phyloP scores from a whole-genome alignment of 2,329 filamentous ascomycete genomes.

The Arthrinium phaeospermum region DNA sequence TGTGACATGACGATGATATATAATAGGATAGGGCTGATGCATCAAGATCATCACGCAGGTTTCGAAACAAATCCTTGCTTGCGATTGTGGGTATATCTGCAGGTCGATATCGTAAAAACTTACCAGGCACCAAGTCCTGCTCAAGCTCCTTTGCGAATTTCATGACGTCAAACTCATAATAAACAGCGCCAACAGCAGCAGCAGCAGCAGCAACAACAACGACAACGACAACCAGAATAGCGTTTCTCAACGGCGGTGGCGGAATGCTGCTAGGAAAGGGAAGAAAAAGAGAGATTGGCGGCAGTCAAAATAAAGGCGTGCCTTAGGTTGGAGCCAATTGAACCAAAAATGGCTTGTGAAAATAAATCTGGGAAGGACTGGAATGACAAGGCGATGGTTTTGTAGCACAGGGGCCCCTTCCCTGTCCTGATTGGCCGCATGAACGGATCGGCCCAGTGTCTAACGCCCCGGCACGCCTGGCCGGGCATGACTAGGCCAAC shows the following conservation, averaged over 20 bases:
- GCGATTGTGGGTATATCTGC: conserved; percentile 2
- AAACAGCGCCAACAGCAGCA: too few relatives aligned
- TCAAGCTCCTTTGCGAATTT: conserved; percentile 82
- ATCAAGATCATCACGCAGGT: neutral
- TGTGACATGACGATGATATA: neutral
- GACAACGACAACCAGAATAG: neutral
- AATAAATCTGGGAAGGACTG: neutral
- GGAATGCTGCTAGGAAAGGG: neutral
- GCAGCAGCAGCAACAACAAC: too few relatives aligned
- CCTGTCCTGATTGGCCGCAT: neutral
- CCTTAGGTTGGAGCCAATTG: neutral
- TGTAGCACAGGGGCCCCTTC: neutral
- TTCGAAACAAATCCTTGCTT: neutral
- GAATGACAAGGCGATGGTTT: neutral
- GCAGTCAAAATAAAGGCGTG: neutral
- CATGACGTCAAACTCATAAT: conserved; percentile 49
- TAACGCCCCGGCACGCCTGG: neutral
- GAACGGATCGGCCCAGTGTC: neutral
- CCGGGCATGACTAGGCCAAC: conserved; percentile 7
- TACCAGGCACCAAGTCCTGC: conserved; percentile 83
- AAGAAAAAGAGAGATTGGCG: neutral
- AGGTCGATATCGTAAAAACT: conserved; percentile 30
- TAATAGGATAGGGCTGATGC: neutral
- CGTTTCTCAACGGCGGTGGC: neutral
- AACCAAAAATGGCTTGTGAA: conserved; percentile 1